Evolutionary conservation across 805 yeast genomes (phyloP).

Genomic region (Candida cerambycidarum): DNA sequence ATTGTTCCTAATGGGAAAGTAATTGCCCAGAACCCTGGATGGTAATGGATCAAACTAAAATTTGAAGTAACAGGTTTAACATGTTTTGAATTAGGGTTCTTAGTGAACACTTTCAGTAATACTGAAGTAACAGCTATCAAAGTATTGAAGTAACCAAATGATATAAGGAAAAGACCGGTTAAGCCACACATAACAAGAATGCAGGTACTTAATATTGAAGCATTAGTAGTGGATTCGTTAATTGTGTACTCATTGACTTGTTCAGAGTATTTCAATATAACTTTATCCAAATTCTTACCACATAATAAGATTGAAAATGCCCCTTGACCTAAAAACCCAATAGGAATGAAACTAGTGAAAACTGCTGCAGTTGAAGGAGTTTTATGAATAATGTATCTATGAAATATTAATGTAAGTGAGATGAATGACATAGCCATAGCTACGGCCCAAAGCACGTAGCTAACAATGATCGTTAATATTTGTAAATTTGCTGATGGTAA

Average conservation of each 20-base stretch:
- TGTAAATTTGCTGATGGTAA: constrained; percentile 46
- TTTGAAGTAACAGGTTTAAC: constrained; percentile 9
- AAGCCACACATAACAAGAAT: constrained; percentile 23
- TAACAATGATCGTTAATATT: constrained; percentile 52
- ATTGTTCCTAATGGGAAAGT: constrained; percentile 91
- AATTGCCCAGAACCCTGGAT: constrained; percentile 57
- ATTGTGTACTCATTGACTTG: constrained; percentile 5
- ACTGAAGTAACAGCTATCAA: constrained; percentile 34
- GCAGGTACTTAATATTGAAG: constrained; percentile 1
- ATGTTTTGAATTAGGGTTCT: constrained; percentile 22
- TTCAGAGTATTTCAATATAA: constrained; percentile 12
- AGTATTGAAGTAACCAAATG: constrained; percentile 57
- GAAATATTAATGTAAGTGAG: constrained; percentile 54
- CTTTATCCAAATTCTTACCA: constrained; percentile 42
- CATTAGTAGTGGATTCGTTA: constrained; percentile 13
- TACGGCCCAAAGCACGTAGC: constrained; percentile 65
- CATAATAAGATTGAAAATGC: constrained; percentile 62
- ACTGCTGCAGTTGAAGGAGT: constrained; percentile 55
- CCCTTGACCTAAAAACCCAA: constrained; percentile 88
- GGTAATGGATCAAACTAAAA: constrained; percentile 19
- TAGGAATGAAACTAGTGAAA: constrained; percentile 71
- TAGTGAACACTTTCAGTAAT: constrained; percentile 44
- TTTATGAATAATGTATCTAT: constrained; percentile 58
- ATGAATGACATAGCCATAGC: constrained; percentile 63
- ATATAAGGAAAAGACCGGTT: constrained; percentile 44